phyloP scores from a whole-genome alignment of 177 flowering plant species.

The Tripterygium wilfordii region DNA sequence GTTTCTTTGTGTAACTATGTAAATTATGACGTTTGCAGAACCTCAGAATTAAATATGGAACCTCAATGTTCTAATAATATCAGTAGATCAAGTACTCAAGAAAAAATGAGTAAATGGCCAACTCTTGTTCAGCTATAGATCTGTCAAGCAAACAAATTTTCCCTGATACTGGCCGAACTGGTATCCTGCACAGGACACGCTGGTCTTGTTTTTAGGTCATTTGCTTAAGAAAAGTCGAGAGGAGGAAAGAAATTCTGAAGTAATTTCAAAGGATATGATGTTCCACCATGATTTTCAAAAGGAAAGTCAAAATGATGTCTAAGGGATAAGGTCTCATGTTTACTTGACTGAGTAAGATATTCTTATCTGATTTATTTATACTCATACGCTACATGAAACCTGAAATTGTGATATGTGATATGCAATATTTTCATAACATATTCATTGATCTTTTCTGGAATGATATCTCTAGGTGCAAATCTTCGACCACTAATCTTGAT shows the following conservation, averaged over 20 bases:
- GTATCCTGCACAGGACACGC: constrained; percentile 65
- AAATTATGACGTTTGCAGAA: background rate
- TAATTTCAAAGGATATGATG: constrained; percentile 15
- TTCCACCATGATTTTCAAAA: constrained; percentile 12
- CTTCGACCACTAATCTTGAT: too few relatives aligned
- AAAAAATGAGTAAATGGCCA: background rate
- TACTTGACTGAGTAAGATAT: constrained; percentile 37
- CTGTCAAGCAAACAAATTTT: constrained; percentile 4
- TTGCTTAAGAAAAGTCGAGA: constrained; percentile 34
- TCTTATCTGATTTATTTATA: too few relatives aligned
- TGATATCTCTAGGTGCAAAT: too few relatives aligned
- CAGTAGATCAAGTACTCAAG: constrained; percentile 4
- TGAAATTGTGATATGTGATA: too few relatives aligned
- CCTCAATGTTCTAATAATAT: constrained; percentile 8
- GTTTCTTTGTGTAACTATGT: too few relatives aligned
- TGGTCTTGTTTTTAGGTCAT: constrained; percentile 63
- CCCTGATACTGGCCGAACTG: constrained; percentile 16
- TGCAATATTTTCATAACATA: too few relatives aligned
- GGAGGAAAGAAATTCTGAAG: constrained; percentile 19
- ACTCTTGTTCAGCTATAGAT: constrained; percentile 3
- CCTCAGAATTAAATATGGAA: constrained; percentile 3
- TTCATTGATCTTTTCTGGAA: too few relatives aligned
- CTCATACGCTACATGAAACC: too few relatives aligned
- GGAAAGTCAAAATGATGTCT: constrained; percentile 24
- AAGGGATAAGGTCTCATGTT: constrained; percentile 53